These are phyloP conservation scores for Raddia distichophylla DNA, from an alignment of 176 grass and related monocot genomes.

Conservation along the genomic window DNA sequence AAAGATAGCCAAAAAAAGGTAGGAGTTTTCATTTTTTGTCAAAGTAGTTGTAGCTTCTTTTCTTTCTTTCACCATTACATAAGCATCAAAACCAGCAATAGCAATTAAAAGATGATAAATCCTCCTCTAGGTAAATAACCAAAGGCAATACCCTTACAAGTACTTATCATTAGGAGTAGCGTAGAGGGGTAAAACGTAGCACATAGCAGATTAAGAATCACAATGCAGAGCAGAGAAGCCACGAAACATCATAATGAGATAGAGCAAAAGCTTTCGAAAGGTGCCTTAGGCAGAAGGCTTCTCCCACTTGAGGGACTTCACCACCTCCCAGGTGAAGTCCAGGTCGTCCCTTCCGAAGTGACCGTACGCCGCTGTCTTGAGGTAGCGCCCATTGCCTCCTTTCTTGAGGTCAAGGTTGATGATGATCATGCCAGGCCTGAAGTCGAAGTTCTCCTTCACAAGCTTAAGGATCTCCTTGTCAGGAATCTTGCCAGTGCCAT, in stretches of 20 bases:
- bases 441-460: constrained; percentile 57
- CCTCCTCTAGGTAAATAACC: constrained; percentile 34
- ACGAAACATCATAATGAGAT: constrained; percentile 20
- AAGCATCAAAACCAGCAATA: constrained; percentile 25
- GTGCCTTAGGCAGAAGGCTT: constrained; percentile 53
- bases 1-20: not conserved
- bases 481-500: constrained; percentile 39
- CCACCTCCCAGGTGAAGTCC: constrained; percentile 61
- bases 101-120: constrained; percentile 27
- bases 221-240: not conserved
- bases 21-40: constrained; percentile 35
- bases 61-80: constrained; percentile 45
- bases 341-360: constrained; percentile 54
- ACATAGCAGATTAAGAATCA: constrained; percentile 38
- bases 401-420: constrained; percentile 60
- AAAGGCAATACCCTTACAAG: constrained; percentile 38
- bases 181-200: constrained; percentile 35
- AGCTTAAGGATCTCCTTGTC: constrained; percentile 61
- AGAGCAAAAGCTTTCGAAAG: constrained; percentile 33
- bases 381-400: constrained; percentile 54
- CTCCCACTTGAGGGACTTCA: constrained; percentile 55
- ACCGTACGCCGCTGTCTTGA: constrained; percentile 53
- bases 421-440: constrained; percentile 62
- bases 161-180: constrained; percentile 43
- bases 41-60: constrained; percentile 33